These are phyloP conservation scores for Trypanosoma avium DNA, from an alignment of 208 protist genomes.

Conservation along the genomic window DNA sequence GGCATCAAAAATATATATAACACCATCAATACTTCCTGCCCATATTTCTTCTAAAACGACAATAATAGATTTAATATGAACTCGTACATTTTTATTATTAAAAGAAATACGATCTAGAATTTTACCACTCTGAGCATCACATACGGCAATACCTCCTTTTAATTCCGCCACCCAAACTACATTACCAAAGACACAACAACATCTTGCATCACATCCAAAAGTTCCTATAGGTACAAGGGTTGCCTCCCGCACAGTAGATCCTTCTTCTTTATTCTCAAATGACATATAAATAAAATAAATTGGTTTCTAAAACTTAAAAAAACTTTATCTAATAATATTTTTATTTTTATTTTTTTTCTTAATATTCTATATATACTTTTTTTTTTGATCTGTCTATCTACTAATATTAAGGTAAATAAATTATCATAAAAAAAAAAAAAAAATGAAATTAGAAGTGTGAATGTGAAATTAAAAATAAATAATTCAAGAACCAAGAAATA, in stretches of 20 bases:
- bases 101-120: conserved; percentile 26
- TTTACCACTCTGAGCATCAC: conserved; percentile 27
- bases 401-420: neutral
- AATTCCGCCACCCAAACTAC: conserved; percentile 73
- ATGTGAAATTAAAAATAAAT: too few relatives aligned
- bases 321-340: too few relatives aligned
- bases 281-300: conserved; percentile 16
- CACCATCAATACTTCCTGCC: conserved; percentile 41
- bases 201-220: conserved; percentile 35
- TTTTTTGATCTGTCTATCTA: conserved; percentile 6
- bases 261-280: neutral
- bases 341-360: conserved; percentile 5
- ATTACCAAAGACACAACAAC: conserved; percentile 52
- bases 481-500: too few relatives aligned
- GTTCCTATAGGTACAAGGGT: conserved; percentile 1
- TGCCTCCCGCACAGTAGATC: neutral
- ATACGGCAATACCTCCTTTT: conserved; percentile 55
- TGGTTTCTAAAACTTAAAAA: too few relatives aligned
- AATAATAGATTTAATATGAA: conserved; percentile 39
- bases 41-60: conserved; percentile 67
- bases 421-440: conserved; percentile 3
- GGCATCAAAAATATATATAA: conserved; percentile 46
- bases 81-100: conserved; percentile 12
- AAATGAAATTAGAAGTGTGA: too few relatives aligned
- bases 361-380: neutral